Evolutionary conservation across 2,329 filamentous ascomycete species (phyloP), one percentile per base, ranked within the genome.

Genomic region (Claviceps sorghi): DNA sequence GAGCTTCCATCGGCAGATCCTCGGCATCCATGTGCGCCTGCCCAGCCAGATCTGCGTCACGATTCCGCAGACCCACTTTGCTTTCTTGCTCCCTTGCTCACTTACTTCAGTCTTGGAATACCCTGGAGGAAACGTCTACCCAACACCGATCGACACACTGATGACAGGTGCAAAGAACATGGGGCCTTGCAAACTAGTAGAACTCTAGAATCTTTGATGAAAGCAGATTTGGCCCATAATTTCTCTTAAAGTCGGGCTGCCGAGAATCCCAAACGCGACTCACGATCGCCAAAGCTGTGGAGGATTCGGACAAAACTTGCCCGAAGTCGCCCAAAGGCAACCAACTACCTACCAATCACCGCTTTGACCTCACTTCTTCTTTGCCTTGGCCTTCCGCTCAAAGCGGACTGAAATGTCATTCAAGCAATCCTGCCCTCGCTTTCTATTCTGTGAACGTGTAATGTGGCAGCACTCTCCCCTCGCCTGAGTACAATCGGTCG

Each of bases 1-100:
- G 60, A 62, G 60, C 59, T 64, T 62, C 62, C 53, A 61, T 57
- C 64, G 64, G 64, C 51, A 59, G 54, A 64, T 59, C 54, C 26
- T 58, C 61, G 61, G 64, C 52, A 21, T 36, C 17, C 8, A 11
- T 6, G 21, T 5, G 30, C 19, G 6, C 29, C 29, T 11, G 30
- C 10, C 15, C 4, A 44, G 9, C 29, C 29, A 30, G 26, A 46
- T 7, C 44, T 32, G 26, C 44, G 22, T 46, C 42, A 42, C 40
- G 9, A 21, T 21, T 22, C 40, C n/a, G n/a, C n/a, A n/a, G n/a
- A n/a, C n/a, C n/a, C n/a, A n/a, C n/a, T n/a, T n/a, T n/a, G 19
- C 19, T 3, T 21, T 8, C 3, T 41, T 41, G 5, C 6, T 5
- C 38, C 34, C 10, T 3, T 3, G 10, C 9, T 34, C 3, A 3